Evolutionary conservation across 257 asterid species (phyloP).

Genomic region (Perilla frutescens): DNA sequence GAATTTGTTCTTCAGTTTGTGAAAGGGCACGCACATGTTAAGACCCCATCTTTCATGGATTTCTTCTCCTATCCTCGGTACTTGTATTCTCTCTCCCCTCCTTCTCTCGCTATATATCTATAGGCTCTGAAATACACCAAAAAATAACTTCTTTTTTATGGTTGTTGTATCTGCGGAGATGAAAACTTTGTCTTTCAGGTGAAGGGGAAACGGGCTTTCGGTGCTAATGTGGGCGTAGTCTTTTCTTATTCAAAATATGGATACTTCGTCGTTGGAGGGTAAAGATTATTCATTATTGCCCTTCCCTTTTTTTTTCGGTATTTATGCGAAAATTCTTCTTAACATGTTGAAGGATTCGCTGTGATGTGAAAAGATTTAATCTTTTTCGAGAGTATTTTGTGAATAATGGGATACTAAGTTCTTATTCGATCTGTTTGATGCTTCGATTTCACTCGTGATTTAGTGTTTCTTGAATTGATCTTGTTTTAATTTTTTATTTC

Average conservation of each 20-base stretch:
- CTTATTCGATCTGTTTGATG: constrained; percentile 52
- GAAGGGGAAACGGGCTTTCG: constrained; percentile 40
- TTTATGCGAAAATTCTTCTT: constrained; percentile 16
- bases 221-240: constrained; percentile 45
- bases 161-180: constrained; percentile 33
- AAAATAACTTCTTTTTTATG: constrained; percentile 11
- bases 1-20: constrained; percentile 35
- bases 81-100: constrained; percentile 36
- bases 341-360: constrained; percentile 21
- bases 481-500: background rate
- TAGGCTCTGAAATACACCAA: constrained; percentile 25
- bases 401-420: constrained; percentile 41
- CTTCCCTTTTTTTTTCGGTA: background rate
- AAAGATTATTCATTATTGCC: constrained; percentile 35
- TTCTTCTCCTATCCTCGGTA: constrained; percentile 49
- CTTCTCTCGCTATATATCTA: constrained; percentile 13
- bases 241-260: constrained; percentile 42
- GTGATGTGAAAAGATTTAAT: constrained; percentile 30
- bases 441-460: constrained; percentile 42
- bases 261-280: constrained; percentile 60
- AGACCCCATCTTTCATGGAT: constrained; percentile 44
- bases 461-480: constrained; percentile 32
- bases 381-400: constrained; percentile 29
- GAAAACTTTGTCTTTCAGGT: constrained; percentile 35
- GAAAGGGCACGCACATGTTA: constrained; percentile 34